Conservation (phyloP, 176 grass and related monocot species). For the Luzula sylvatica region DNA sequence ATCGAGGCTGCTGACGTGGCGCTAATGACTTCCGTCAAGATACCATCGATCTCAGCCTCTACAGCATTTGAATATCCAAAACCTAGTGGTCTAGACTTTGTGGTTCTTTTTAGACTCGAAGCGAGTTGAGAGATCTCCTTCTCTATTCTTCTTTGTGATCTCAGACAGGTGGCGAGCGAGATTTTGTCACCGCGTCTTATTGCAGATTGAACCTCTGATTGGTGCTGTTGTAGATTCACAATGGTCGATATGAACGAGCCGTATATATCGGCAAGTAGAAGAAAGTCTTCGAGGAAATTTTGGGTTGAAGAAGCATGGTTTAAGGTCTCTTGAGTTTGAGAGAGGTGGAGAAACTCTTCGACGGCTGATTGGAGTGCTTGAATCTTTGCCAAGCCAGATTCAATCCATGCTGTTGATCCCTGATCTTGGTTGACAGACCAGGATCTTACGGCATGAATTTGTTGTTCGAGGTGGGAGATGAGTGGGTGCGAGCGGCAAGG, state of each 20-base stretch:
- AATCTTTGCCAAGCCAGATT: slow-evolving; percentile 28
- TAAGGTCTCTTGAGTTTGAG: slow-evolving; percentile 31
- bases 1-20: slow-evolving; percentile 26
- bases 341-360: slow-evolving; percentile 36
- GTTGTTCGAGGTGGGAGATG: slow-evolving; percentile 24
- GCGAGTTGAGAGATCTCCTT: slow-evolving; percentile 40
- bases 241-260: slow-evolving; percentile 37
- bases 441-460: slow-evolving; percentile 8
- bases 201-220: slow-evolving; percentile 31
- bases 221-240: slow-evolving; percentile 29
- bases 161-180: slow-evolving; percentile 13
- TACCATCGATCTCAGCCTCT: slow-evolving; percentile 34
- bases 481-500: slow-evolving; percentile 35
- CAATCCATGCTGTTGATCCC: not conserved
- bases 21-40: slow-evolving; percentile 33
- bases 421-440: slow-evolving; percentile 5
- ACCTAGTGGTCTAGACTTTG: not conserved
- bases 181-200: slow-evolving; percentile 30
- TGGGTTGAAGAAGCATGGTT: slow-evolving; percentile 18
- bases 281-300: slow-evolving; percentile 48
- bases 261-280: slow-evolving; percentile 55
- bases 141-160: slow-evolving; percentile 24
- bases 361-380: slow-evolving; percentile 41
- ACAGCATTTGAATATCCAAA: not conserved
- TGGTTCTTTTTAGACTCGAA: not conserved